phyloP scores from a whole-genome alignment of 2,329 filamentous ascomycete genomes.

The Fusarium humuli region DNA sequence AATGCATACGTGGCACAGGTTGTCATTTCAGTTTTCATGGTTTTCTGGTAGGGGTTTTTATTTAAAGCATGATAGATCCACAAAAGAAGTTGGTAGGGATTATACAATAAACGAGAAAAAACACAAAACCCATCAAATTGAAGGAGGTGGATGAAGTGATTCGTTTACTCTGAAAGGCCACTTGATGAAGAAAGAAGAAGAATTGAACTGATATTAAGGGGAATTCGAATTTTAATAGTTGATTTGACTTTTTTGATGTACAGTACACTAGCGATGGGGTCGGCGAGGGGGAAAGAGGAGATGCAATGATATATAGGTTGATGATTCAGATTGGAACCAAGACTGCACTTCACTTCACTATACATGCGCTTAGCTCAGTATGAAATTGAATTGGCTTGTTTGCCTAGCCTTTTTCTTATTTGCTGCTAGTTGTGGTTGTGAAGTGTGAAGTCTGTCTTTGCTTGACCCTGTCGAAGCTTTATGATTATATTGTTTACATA shows the following conservation, averaged over 20 bases:
- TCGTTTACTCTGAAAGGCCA: slow-evolving; percentile 11
- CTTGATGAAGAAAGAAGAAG: slow-evolving; percentile 19
- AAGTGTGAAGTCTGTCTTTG: not conserved
- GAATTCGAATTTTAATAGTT: slow-evolving; percentile 44
- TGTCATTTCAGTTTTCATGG: slow-evolving; percentile 47
- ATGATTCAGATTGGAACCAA: slow-evolving; percentile 47
- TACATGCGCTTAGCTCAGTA: slow-evolving; percentile 36
- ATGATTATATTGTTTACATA: not conserved
- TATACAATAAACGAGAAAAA: slow-evolving; percentile 32
- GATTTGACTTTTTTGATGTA: slow-evolving; percentile 44
- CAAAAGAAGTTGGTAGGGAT: slow-evolving; percentile 39
- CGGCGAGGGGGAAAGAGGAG: slow-evolving; percentile 16
- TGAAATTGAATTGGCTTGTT: slow-evolving; percentile 43
- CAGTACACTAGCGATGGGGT: slow-evolving; percentile 37
- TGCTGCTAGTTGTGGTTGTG: slow-evolving; percentile 13
- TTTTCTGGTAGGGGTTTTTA: slow-evolving; percentile 30
- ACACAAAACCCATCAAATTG: slow-evolving; percentile 27
- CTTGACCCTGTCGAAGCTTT: no score
- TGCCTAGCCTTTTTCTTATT: slow-evolving; percentile 27
- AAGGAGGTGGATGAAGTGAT: slow-evolving; percentile 10
- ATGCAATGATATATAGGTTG: slow-evolving; percentile 43
- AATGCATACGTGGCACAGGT: slow-evolving; percentile 52
- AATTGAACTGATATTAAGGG: slow-evolving; percentile 5
- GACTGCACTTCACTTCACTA: slow-evolving; percentile 28
- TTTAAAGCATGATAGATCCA: slow-evolving; percentile 48